Evolutionary conservation across 1,139 yeast genomes (phyloP).

Genomic region (Kluyveromyces sp.): DNA sequence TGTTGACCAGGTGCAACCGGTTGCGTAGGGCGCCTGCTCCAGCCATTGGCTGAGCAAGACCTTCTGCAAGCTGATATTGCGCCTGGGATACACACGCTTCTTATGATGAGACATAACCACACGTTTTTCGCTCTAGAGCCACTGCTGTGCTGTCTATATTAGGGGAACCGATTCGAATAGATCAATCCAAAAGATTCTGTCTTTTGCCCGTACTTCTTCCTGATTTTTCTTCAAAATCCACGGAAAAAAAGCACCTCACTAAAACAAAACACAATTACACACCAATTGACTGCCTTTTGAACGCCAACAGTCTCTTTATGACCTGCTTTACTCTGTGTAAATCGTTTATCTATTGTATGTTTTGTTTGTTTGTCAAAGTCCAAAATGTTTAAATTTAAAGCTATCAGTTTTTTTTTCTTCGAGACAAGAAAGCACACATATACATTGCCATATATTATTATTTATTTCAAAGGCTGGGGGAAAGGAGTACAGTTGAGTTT

Average conservation of each 20-base stretch:
- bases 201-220: neutral
- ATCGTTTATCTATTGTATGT: too few species aligned
- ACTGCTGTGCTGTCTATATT: neutral
- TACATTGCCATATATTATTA: too few species aligned
- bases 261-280: neutral
- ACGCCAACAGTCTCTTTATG: too few species aligned
- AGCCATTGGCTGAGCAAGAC: neutral
- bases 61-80: slow-evolving; percentile 25
- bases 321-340: too few species aligned
- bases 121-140: neutral
- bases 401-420: too few species aligned
- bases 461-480: too few species aligned
- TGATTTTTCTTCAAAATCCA: neutral
- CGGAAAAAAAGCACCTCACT: neutral
- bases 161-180: too few species aligned
- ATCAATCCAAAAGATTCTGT: too few species aligned
- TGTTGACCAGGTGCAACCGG: slow-evolving; percentile 12
- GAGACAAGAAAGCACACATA: too few species aligned
- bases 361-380: too few species aligned
- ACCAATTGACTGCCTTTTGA: neutral
- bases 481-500: too few species aligned
- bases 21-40: slow-evolving; percentile 7
- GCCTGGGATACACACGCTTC: slow-evolving; percentile 36
- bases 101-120: slow-evolving; percentile 29
- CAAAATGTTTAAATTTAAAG: too few species aligned